Evolutionary conservation across 257 asterid genomes (phyloP).

Genomic region (Thymus quinquecostatus): DNA sequence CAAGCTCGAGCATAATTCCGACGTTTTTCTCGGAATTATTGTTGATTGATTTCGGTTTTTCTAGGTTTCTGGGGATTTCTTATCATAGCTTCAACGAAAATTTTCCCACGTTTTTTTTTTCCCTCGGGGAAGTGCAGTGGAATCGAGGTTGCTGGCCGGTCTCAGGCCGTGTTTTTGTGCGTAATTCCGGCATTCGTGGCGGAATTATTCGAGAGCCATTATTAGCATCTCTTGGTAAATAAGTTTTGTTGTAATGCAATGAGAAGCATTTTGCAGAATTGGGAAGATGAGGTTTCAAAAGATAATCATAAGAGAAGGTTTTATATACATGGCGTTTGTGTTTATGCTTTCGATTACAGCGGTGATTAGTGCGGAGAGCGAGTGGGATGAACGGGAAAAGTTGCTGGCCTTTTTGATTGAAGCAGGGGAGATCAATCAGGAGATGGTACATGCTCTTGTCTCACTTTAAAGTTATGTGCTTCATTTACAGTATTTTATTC

Average conservation of each 20-base stretch:
- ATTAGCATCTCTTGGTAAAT: constrained; percentile 27
- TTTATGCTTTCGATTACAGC: constrained; percentile 44
- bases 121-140: background rate
- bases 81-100: background rate
- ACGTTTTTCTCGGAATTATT: constrained; percentile 26
- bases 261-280: constrained; percentile 51
- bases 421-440: constrained; percentile 54
- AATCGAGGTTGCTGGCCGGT: background rate
- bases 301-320: constrained; percentile 48
- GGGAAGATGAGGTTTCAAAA: constrained; percentile 51
- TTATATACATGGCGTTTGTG: constrained; percentile 46
- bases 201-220: constrained; percentile 17
- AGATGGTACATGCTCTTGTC: constrained; percentile 53
- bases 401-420: constrained; percentile 49
- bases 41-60: constrained; percentile 6
- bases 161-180: background rate
- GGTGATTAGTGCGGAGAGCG: constrained; percentile 46
- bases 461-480: constrained; percentile 7
- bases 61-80: background rate
- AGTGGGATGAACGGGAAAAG: constrained; percentile 49
- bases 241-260: constrained; percentile 46
- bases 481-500: background rate
- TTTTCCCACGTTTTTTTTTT: background rate
- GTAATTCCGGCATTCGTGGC: background rate
- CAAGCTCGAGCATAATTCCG: constrained; percentile 15